Conservation (phyloP, 768 basidiomycete species). For the Galerina marginata region DNA sequence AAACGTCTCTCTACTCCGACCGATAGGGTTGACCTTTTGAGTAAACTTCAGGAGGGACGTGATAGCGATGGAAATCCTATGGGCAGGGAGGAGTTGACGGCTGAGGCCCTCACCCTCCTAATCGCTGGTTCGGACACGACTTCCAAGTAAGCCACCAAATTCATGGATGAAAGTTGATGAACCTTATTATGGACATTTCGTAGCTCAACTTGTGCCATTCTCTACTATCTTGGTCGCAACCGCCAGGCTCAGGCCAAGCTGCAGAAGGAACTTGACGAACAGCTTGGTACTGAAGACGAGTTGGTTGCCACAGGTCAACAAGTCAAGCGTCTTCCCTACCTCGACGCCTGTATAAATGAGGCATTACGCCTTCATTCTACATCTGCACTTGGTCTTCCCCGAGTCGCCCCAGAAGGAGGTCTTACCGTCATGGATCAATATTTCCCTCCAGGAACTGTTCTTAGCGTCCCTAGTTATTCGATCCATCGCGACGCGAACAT, state of each 20-base stretch:
- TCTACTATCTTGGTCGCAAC: conserved; percentile 80
- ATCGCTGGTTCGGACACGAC: conserved; percentile 94
- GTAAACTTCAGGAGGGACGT: conserved; percentile 77
- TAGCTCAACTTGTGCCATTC: conserved; percentile 89
- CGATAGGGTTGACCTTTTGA: conserved; percentile 81
- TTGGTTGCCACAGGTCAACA: conserved; percentile 65
- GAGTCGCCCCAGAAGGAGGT: conserved; percentile 77
- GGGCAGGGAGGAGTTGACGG: conserved; percentile 83
- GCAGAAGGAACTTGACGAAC: conserved; percentile 75
- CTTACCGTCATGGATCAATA: conserved; percentile 58
- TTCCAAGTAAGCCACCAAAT: conserved; percentile 67
- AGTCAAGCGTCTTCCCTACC: conserved; percentile 76
- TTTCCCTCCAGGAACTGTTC: conserved; percentile 77
- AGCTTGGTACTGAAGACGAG: conserved; percentile 62
- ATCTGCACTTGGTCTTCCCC: conserved; percentile 82
- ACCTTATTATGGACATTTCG: conserved; percentile 1
- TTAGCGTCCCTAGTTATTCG: conserved; percentile 83
- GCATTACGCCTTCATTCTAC: conserved; percentile 85
- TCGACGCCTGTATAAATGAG: conserved; percentile 90
- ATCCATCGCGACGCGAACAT: conserved; percentile 74
- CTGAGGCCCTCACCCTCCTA: conserved; percentile 84
- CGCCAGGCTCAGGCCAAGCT: conserved; percentile 71
- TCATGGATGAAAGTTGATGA: not conserved
- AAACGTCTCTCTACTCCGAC: conserved; percentile 70
- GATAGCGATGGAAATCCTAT: conserved; percentile 84